A percentile compares a stretch with the other conserved stretches of the same genome.
These are phyloP conservation scores for Coriolopsis trogii DNA, from an alignment of 1,284 basidiomycete genomes.

Conservation along the genomic window DNA sequence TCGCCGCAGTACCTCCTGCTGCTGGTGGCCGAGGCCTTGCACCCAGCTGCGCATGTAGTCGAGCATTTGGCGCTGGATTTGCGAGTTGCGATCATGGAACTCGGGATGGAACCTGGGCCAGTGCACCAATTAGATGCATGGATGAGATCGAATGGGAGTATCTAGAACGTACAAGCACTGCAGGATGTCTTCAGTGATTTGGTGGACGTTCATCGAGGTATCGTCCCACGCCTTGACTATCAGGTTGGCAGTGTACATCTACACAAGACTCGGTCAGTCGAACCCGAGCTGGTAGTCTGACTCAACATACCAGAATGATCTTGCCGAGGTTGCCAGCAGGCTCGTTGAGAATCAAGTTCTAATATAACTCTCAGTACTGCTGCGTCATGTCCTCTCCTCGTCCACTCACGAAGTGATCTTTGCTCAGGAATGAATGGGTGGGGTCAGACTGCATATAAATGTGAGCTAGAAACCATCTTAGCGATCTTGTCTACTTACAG, in stretches of 20 bases:
- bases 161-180: conserved; percentile 64
- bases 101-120: conserved; percentile 79
- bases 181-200: conserved; percentile 69
- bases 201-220: conserved; percentile 57
- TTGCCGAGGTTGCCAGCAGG: conserved; percentile 78
- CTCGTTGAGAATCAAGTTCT: conserved; percentile 79
- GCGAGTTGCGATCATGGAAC: conserved; percentile 70
- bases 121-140: neutral
- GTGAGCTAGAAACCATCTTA: neutral
- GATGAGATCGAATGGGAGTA: neutral
- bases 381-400: neutral
- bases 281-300: conserved; percentile 1
- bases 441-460: conserved; percentile 68
- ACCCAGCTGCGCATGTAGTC: conserved; percentile 66
- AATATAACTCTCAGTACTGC: neutral
- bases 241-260: conserved; percentile 59
- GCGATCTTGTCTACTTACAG: conserved; percentile 46
- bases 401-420: conserved; percentile 74
- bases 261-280: neutral
- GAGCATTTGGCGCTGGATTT: conserved; percentile 82
- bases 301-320: conserved; percentile 60
- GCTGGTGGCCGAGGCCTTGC: conserved; percentile 52
- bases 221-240: conserved; percentile 90
- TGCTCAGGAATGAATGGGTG: conserved; percentile 83
- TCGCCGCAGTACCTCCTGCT: conserved; percentile 59